Evolutionary conservation across 805 yeast genomes (phyloP).

Genomic region (Sungouiella thailandica): DNA sequence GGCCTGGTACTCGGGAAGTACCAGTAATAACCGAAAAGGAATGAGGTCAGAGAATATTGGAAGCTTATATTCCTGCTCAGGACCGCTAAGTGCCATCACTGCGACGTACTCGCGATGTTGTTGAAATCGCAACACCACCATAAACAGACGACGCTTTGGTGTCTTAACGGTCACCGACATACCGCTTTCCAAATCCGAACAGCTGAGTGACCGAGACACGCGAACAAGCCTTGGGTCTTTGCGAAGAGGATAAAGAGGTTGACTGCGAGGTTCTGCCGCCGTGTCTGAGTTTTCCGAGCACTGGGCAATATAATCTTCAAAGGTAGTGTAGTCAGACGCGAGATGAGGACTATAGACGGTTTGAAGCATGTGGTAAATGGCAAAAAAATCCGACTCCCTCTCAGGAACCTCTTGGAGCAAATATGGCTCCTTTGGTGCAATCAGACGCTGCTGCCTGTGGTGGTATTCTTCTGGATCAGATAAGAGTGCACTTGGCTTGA

Average conservation of each 20-base stretch:
- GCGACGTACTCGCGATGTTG: background rate
- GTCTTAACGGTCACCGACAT: no score
- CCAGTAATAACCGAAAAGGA: slow-evolving; percentile 4
- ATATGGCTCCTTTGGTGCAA: no score
- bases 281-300: background rate
- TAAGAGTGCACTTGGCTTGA: no score
- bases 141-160: background rate
- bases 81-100: slow-evolving; percentile 9
- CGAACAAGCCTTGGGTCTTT: background rate
- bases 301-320: background rate
- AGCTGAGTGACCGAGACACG: background rate
- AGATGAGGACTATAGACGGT: background rate
- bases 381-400: background rate
- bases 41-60: slow-evolving; percentile 7
- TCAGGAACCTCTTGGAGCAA: no score
- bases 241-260: background rate
- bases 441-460: no score
- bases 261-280: background rate
- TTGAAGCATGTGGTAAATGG: background rate
- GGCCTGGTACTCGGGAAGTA: slow-evolving; percentile 3
- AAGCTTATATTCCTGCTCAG: slow-evolving; percentile 7
- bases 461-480: no score
- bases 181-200: no score
- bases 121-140: background rate
- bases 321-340: background rate